Evolutionary conservation across 257 asterid genomes (phyloP).

Genomic region (Ocimum tenuiflorum): DNA sequence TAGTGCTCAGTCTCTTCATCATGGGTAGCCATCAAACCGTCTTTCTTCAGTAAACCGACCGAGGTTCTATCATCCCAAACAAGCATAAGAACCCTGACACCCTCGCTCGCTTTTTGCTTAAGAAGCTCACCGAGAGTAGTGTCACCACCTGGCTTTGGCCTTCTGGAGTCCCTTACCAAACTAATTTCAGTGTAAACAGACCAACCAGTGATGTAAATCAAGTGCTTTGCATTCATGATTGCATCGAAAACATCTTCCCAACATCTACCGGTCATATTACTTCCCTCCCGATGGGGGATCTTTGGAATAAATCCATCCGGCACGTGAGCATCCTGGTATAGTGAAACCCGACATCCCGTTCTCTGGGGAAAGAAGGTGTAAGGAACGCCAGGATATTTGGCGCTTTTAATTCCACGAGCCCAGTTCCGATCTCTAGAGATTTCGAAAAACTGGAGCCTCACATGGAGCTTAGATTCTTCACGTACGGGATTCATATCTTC

Average conservation of each 20-base stretch:
- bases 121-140: slow-evolving; percentile 71
- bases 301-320: slow-evolving; percentile 69
- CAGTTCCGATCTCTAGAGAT: slow-evolving; percentile 67
- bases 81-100: slow-evolving; percentile 82
- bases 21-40: slow-evolving; percentile 93
- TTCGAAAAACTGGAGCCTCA: slow-evolving; percentile 72
- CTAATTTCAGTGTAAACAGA: slow-evolving; percentile 78
- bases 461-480: slow-evolving; percentile 78
- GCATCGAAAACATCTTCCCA: slow-evolving; percentile 95
- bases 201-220: slow-evolving; percentile 96
- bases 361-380: slow-evolving; percentile 81
- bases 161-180: slow-evolving; percentile 72
- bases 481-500: slow-evolving; percentile 54
- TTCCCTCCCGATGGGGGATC: slow-evolving; percentile 78
- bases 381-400: slow-evolving; percentile 80
- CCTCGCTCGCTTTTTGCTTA: slow-evolving; percentile 77
- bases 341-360: slow-evolving; percentile 74
- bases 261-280: slow-evolving; percentile 67
- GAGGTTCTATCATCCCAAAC: slow-evolving; percentile 98
- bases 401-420: slow-evolving; percentile 69
- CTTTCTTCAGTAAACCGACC: slow-evolving; percentile 67
- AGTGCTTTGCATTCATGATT: slow-evolving; percentile 72
- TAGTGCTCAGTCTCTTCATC: slow-evolving; percentile 66
- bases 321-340: slow-evolving; percentile 90
- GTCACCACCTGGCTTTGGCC: slow-evolving; percentile 79